A percentile compares a stretch with the other conserved stretches of the same genome.
These are phyloP conservation scores for Lolium rigidum DNA, from an alignment of 176 grass and related monocot genomes.

Conservation along the genomic window DNA sequence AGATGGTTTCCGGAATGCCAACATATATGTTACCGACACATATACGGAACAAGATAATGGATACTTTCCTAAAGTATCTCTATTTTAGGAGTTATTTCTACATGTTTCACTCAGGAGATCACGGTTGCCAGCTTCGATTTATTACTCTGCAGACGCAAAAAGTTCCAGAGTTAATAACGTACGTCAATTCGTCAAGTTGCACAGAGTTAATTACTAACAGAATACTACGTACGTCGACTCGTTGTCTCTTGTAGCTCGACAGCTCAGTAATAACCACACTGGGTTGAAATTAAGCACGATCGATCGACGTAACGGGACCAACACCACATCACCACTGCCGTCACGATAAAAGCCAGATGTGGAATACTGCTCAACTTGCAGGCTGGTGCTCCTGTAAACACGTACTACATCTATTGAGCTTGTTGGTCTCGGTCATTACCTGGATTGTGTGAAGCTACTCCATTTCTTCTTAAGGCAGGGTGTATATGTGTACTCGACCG, in stretches of 20 bases:
- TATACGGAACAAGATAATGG: too few relatives aligned
- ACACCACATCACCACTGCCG: background rate
- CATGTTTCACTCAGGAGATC: too few relatives aligned
- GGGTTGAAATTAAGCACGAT: background rate
- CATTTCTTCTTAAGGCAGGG: background rate
- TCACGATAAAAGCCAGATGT: background rate
- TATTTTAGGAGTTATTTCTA: too few relatives aligned
- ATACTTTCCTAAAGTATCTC: too few relatives aligned
- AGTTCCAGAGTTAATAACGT: too few relatives aligned
- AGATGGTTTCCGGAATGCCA: too few relatives aligned
- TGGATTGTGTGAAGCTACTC: background rate
- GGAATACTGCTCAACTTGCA: background rate
- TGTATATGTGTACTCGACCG: background rate
- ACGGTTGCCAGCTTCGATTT: too few relatives aligned
- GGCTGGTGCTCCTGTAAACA: background rate
- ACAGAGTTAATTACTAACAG: too few relatives aligned
- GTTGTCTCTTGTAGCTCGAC: background rate
- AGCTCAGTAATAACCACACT: background rate
- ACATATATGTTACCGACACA: too few relatives aligned
- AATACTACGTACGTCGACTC: background rate
- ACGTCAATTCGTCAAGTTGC: too few relatives aligned
- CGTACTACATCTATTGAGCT: too few relatives aligned
- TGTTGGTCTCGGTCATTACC: background rate
- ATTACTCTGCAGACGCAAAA: too few relatives aligned
- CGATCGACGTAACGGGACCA: background rate